phyloP scores from a whole-genome alignment of 768 basidiomycete species.

The Termitomyces sp. region DNA sequence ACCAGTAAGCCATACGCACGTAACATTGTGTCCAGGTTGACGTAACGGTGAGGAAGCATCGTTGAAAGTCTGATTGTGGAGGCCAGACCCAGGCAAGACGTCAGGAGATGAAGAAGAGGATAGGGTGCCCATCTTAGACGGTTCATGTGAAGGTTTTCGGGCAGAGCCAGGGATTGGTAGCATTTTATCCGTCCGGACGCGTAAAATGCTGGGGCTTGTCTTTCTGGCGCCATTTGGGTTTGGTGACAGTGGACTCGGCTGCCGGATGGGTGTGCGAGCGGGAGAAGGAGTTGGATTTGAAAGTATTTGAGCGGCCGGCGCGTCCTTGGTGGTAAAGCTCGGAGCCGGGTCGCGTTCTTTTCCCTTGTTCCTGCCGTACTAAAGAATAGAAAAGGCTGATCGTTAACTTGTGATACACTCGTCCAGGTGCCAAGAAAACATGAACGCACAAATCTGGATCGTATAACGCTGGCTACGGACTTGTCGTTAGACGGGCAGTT shows the following conservation, averaged over 20 bases:
- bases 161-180: constrained; percentile 18
- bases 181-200: constrained; percentile 16
- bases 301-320: constrained; percentile 30
- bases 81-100: constrained; percentile 13
- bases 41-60: constrained; percentile 21
- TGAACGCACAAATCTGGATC: constrained; percentile 53
- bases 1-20: constrained; percentile 33
- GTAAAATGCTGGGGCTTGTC: constrained; percentile 22
- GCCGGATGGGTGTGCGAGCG: constrained; percentile 8
- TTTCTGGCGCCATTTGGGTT: constrained; percentile 12
- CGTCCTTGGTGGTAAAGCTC: constrained; percentile 24
- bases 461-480: constrained; percentile 52
- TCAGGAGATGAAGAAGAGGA: constrained; percentile 15
- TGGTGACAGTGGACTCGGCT: constrained; percentile 20
- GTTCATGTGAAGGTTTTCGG: constrained; percentile 7
- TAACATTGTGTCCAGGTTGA: constrained; percentile 43
- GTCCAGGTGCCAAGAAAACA: constrained; percentile 11
- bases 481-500: constrained; percentile 29
- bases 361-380: constrained; percentile 56
- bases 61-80: constrained; percentile 19
- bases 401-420: constrained; percentile 8
- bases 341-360: constrained; percentile 40
- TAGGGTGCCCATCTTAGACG: constrained; percentile 7
- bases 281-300: constrained; percentile 24
- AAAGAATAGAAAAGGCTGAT: constrained; percentile 12